Evolutionary conservation across 345 rosid species (phyloP).

Genomic region (Trapa bicornis): DNA sequence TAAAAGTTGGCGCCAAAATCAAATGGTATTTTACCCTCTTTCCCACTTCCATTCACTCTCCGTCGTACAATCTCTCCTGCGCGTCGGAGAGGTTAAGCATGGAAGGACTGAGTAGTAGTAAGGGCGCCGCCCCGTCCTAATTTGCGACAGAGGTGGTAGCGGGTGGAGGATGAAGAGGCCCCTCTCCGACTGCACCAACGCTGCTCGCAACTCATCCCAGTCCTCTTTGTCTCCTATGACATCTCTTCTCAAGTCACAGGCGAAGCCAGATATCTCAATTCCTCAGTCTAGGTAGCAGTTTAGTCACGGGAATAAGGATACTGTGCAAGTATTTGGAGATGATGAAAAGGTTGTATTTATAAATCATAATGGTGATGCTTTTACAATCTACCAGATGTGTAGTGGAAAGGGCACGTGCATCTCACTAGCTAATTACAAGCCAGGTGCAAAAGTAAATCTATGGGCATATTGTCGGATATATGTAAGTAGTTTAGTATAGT

Average conservation of each 20-base stretch:
- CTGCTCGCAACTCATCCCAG: conserved; percentile 2
- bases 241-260: not conserved
- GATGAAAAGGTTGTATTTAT: too few relatives aligned
- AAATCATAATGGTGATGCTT: too few relatives aligned
- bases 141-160: not conserved
- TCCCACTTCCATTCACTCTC: not conserved
- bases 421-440: too few relatives aligned
- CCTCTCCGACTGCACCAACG: not conserved
- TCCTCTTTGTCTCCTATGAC: not conserved
- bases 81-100: not conserved
- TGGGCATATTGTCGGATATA: too few relatives aligned
- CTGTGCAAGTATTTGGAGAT: too few relatives aligned
- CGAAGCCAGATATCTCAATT: not conserved
- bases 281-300: not conserved
- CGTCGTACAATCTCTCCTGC: not conserved
- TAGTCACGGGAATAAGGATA: too few relatives aligned
- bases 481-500: too few relatives aligned
- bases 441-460: too few relatives aligned
- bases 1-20: conserved; percentile 7
- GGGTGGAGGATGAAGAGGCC: conserved; percentile 1
- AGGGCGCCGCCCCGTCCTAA: not conserved
- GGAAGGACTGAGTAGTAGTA: not conserved
- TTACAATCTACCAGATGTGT: too few relatives aligned
- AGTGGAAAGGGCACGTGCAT: too few relatives aligned
- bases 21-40: not conserved